A percentile compares a stretch with the other conserved stretches of the same genome.
These are phyloP conservation scores for Pichia cactophila DNA, from an alignment of 1,139 yeast species.

Conservation along the genomic window DNA sequence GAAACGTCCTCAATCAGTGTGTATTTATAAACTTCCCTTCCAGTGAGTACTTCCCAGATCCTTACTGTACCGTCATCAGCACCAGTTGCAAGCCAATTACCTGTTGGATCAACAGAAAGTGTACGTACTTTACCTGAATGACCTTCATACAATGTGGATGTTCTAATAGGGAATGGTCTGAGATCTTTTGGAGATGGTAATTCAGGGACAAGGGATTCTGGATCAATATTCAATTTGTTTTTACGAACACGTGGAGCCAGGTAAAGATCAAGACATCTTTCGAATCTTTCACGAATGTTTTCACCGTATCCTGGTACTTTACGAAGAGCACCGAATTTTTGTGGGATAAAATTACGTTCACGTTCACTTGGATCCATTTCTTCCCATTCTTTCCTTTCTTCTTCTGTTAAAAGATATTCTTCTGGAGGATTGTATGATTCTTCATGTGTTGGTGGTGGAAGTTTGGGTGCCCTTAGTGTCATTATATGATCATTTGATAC, in stretches of 20 bases:
- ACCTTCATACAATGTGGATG: slow-evolving; percentile 78
- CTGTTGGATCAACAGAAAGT: slow-evolving; percentile 78
- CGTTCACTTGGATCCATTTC: slow-evolving; percentile 70
- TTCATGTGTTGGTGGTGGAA: slow-evolving; percentile 94
- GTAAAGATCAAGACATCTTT: slow-evolving; percentile 86
- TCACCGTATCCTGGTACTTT: slow-evolving; percentile 92
- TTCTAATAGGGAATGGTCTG: slow-evolving; percentile 95
- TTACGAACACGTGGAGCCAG: slow-evolving; percentile 95
- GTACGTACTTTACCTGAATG: slow-evolving; percentile 80
- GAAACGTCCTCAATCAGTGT: slow-evolving; percentile 44
- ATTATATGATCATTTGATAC: slow-evolving; percentile 64
- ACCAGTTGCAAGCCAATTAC: slow-evolving; percentile 95
- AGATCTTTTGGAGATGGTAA: slow-evolving; percentile 94
- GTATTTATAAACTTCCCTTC: slow-evolving; percentile 78
- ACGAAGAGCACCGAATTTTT: slow-evolving; percentile 73
- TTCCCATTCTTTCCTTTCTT: slow-evolving; percentile 71
- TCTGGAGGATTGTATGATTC: slow-evolving; percentile 97
- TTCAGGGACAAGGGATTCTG: slow-evolving; percentile 92
- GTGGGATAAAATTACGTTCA: slow-evolving; percentile 72
- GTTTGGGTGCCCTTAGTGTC: slow-evolving; percentile 91
- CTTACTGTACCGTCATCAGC: slow-evolving; percentile 96
- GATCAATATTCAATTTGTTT: slow-evolving; percentile 87
- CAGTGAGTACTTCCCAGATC: slow-evolving; percentile 93
- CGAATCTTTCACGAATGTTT: slow-evolving; percentile 81
- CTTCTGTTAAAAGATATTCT: slow-evolving; percentile 76